Base-by-base conservation (phyloP, 176 grass and related monocot species). In the Avena eriantha region DNA sequence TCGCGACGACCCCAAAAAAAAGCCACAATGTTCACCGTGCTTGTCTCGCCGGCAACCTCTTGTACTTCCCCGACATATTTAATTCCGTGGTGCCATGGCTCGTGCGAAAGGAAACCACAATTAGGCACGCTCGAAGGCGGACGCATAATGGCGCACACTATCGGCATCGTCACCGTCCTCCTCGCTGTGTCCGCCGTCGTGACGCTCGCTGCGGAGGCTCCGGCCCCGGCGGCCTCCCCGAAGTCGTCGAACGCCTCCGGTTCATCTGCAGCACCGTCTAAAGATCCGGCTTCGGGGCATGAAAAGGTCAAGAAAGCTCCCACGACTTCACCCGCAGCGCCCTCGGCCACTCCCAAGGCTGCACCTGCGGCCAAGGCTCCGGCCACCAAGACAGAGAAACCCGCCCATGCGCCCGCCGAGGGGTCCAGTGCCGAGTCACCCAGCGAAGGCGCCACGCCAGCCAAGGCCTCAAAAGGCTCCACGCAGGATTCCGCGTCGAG, bases 21-120 rank as follows among this genome's bases (percentile, higher is more conserved):
- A 91, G 82, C 77, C 82, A 91, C 22, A 33, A 86, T 86, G 69
- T 60, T 81, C 80, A 5, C 86, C 86, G 89, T 77, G 61, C 73
- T 89, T 33, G 59, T 91, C 89, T 91, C 89, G 39, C 69, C 69
- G 49, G 53, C 76, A 59, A 8, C 34, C 4, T 33, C 53, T 10
- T 46, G 46, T 16, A 18, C 49, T 21, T 18, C 39, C 8, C 5
- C 67, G 10, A 0, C 60, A 43, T 88, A 88, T 85, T 77, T 88
- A 88, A 7, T 53, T 61, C 86, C 22, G 10, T 18, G 17, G 69
- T 3, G 12, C 10, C 36, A 66, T 76, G 48, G 5, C 77, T 77
- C 51, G 35, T 10, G 19, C 46, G 3, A 29, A 16, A 63, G 24
- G 65, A 66, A 24, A 78, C 35, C 35, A 18, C 17, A 23, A 55